These are phyloP conservation scores for Prunus padus DNA, from an alignment of 306 rosid genomes.

Conservation along the genomic window DNA sequence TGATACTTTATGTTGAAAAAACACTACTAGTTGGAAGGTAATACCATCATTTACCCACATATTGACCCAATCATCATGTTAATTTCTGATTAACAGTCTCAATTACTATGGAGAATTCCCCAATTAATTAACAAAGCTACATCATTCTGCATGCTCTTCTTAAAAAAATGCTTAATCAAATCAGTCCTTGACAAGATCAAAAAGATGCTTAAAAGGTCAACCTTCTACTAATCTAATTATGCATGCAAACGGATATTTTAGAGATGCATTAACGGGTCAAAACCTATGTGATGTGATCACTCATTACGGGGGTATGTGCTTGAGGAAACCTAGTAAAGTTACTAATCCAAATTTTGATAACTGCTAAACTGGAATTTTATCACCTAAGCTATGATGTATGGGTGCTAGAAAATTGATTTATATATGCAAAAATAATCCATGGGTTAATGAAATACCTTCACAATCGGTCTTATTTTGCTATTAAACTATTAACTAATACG, in stretches of 20 bases:
- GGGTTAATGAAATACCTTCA: too few relatives aligned
- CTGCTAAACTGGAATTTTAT: too few relatives aligned
- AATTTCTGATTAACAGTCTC: background rate
- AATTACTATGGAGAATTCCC: background rate
- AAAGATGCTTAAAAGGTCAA: background rate
- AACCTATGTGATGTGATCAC: background rate
- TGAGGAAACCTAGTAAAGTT: background rate
- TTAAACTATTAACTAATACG: too few relatives aligned
- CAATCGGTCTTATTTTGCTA: too few relatives aligned
- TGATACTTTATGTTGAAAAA: constrained; percentile 12
- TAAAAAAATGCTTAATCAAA: background rate
- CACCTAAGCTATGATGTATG: too few relatives aligned
- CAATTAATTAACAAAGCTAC: background rate
- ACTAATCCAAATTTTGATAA: too few relatives aligned
- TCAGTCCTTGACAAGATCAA: background rate
- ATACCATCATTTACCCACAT: background rate
- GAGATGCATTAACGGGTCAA: background rate
- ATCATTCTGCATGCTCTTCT: background rate
- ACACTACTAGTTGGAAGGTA: background rate
- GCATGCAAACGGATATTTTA: too few relatives aligned
- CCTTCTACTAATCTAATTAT: too few relatives aligned
- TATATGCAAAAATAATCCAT: too few relatives aligned
- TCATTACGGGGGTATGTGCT: background rate
- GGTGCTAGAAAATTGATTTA: too few relatives aligned
- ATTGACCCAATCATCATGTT: constrained; percentile 16